These are phyloP conservation scores for Arthrinium phaeospermum DNA, from an alignment of 2,329 filamentous ascomycete species.

Conservation along the genomic window DNA sequence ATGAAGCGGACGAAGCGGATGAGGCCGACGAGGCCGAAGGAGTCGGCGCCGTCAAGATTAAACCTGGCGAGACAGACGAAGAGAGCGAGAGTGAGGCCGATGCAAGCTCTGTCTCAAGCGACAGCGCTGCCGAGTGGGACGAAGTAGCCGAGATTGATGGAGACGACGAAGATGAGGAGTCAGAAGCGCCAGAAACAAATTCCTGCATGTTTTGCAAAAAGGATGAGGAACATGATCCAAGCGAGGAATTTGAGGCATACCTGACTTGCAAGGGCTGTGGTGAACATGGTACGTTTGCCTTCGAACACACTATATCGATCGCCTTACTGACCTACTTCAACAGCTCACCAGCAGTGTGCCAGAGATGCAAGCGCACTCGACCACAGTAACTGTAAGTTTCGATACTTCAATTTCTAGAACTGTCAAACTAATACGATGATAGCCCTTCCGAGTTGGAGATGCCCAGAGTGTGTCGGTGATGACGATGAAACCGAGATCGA, in stretches of 20 bases:
- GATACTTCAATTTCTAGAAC: conserved; percentile 27
- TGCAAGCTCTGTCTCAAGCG: conserved; percentile 35
- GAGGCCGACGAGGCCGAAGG: conserved; percentile 50
- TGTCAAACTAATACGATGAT: conserved; percentile 22
- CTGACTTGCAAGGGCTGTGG: conserved; percentile 79
- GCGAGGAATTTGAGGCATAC: conserved; percentile 80
- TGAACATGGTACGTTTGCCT: conserved; percentile 73
- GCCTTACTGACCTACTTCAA: conserved; percentile 36
- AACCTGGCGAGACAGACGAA: conserved; percentile 55
- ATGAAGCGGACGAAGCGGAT: conserved; percentile 42
- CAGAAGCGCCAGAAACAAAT: conserved; percentile 54
- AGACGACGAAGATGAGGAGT: conserved; percentile 43
- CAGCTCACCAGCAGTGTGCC: conserved; percentile 92
- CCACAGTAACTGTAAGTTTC: conserved; percentile 65
- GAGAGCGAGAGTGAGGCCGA: conserved; percentile 45
- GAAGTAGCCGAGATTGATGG: conserved; percentile 37
- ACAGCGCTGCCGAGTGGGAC: conserved; percentile 39
- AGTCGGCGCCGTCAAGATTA: conserved; percentile 63
- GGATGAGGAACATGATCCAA: conserved; percentile 82
- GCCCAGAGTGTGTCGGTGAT: conserved; percentile 50
- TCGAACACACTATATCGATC: not conserved
- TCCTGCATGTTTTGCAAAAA: conserved; percentile 77
- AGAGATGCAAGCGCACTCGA: conserved; percentile 70
- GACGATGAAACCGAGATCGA: conserved; percentile 40
- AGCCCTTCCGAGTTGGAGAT: conserved; percentile 57